Evolutionary conservation across 306 rosid genomes (phyloP).

Genomic region (Sechiopsis laciniata): DNA sequence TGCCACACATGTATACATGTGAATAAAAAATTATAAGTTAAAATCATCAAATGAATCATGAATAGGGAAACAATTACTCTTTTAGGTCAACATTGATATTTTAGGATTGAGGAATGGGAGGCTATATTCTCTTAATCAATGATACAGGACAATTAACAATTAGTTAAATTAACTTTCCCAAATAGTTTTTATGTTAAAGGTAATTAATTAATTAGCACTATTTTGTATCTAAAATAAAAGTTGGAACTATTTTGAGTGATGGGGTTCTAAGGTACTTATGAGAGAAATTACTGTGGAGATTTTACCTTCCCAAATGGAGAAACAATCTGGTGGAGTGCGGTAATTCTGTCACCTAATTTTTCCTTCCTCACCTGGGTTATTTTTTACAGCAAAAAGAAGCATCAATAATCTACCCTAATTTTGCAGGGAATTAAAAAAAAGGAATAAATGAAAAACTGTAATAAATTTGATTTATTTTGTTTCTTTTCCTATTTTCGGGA

Average conservation of each 20-base stretch:
- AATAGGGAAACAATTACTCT: background rate
- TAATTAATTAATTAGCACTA: too few species aligned
- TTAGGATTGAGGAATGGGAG: too few species aligned
- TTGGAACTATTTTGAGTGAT: too few species aligned
- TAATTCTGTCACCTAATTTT: conserved; percentile 97
- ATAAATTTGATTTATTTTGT: background rate
- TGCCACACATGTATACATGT: too few species aligned
- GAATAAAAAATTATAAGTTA: too few species aligned
- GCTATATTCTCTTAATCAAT: too few species aligned
- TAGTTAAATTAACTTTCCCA: too few species aligned
- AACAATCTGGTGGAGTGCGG: conserved; percentile 95
- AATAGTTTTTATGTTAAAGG: background rate
- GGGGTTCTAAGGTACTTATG: background rate
- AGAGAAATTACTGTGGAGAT: background rate
- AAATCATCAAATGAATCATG: too few species aligned
- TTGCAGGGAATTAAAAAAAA: background rate
- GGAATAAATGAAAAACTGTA: background rate
- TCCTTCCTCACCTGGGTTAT: conserved; percentile 76
- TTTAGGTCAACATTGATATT: too few species aligned
- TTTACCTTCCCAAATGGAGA: conserved; percentile 97
- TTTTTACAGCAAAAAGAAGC: background rate
- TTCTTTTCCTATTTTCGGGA: background rate
- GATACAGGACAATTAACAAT: too few species aligned
- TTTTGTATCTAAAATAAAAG: too few species aligned
- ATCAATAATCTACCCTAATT: background rate